Conservation (phyloP, 164 flowering plant genomes). For the Umbilicus rupestris region DNA sequence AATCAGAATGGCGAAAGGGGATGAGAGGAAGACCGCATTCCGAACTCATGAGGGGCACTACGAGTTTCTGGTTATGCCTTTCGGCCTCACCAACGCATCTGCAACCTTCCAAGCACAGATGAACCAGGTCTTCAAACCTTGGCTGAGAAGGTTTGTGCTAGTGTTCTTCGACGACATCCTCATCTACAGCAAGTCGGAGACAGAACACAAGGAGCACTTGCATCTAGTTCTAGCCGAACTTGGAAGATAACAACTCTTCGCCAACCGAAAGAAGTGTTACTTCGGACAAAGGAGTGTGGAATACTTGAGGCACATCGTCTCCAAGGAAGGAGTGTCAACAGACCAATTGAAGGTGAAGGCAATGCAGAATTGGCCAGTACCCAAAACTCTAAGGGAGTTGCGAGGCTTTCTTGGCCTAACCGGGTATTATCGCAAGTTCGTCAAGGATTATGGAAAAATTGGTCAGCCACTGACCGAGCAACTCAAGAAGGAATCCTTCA, state of each 20-base stretch:
- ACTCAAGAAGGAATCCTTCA: neutral
- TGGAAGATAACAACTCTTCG: no score
- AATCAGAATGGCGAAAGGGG: neutral
- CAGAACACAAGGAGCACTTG: no score
- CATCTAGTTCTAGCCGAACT: no score
- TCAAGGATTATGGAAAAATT: neutral
- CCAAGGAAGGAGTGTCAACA: neutral
- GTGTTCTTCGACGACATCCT: slow-evolving; percentile 9
- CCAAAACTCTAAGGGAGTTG: neutral
- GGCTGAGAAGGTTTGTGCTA: neutral
- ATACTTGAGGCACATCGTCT: neutral
- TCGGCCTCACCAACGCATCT: neutral
- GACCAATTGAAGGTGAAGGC: neutral
- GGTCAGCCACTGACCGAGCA: neutral
- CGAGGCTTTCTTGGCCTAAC: neutral
- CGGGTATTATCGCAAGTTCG: neutral
- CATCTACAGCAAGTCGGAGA: no score
- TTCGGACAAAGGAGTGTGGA: neutral
- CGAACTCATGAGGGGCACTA: neutral
- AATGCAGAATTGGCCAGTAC: neutral
- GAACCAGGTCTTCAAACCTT: no score
- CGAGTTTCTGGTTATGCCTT: slow-evolving; percentile 2
- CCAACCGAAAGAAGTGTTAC: neutral
- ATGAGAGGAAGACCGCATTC: neutral
- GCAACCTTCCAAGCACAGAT: no score